phyloP scores from a whole-genome alignment of 345 rosid genomes.

The Hypericum perforatum region DNA sequence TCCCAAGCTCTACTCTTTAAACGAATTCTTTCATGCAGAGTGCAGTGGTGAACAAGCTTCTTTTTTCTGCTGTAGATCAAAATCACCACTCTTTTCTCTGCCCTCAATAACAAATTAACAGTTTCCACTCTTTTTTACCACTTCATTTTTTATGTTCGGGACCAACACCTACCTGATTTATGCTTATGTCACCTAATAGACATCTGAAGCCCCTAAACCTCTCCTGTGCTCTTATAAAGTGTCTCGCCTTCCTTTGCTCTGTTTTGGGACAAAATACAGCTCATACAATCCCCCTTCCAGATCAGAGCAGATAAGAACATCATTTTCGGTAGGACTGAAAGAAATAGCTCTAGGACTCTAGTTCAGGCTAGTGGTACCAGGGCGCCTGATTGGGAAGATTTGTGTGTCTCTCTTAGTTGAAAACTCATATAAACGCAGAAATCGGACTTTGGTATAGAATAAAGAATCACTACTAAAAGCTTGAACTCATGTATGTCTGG shows the following conservation, averaged over 20 bases:
- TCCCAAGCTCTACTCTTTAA: constrained; percentile 97
- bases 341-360: constrained; percentile 89
- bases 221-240: constrained; percentile 71
- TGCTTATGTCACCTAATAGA: constrained; percentile 79
- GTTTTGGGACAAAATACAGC: constrained; percentile 73
- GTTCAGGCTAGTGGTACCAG: constrained; percentile 64
- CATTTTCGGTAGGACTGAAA: constrained; percentile 89
- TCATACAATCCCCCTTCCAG: constrained; percentile 90
- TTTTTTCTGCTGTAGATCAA: constrained; percentile 87
- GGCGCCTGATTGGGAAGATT: constrained; percentile 74
- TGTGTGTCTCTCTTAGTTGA: constrained; percentile 70
- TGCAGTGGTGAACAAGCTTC: constrained; percentile 73
- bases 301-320: constrained; percentile 79
- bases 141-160: constrained; percentile 69
- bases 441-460: constrained; percentile 73
- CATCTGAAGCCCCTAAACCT: constrained; percentile 71
- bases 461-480: constrained; percentile 75
- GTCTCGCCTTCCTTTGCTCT: constrained; percentile 58
- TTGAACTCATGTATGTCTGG: constrained; percentile 80
- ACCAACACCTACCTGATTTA: constrained; percentile 80
- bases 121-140: constrained; percentile 77
- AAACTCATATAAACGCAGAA: constrained; percentile 65
- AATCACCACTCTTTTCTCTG: constrained; percentile 81
- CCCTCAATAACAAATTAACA: constrained; percentile 71
- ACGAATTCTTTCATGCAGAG: constrained; percentile 86